Evolutionary conservation across 2,329 filamentous ascomycete genomes (phyloP), one percentile per base, ranked within the genome.

Genomic region (Phialophora macrospora): DNA sequence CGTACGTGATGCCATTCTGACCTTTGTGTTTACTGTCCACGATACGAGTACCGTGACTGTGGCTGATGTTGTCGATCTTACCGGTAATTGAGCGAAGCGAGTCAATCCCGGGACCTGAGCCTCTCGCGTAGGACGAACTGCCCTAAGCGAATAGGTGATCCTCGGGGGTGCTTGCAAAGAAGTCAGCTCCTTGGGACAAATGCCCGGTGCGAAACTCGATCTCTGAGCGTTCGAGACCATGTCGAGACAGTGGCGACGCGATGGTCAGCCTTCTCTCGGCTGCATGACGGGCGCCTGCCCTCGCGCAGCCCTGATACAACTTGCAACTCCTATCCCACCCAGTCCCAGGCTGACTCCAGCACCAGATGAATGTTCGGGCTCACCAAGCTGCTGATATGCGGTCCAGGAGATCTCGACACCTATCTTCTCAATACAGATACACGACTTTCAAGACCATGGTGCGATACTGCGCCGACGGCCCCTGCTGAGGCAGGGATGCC

Each of bases 31-130:
- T 12, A 3, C 22, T 55, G 28, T 24, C 44, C 17, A 55, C 28
- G 38, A 44, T 44, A n/a, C n/a, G n/a, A n/a, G n/a, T n/a, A n/a
- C 32, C 26, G n/a, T 12, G 28, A 20, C 41, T 14, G 60, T 62
- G 60, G 60, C 60, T 62, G 60, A 62, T 55, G 51, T 24, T n/a
- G 60, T 55, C 34, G 30, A 55, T 62, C 60, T 62, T 48, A 62
- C 60, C 60, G 60, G 60, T 20, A 32, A 26, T 28, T 38, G 46
- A 38, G 58, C 58, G 58, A 52, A 60, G 58, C 58, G 58, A 60
- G 20, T 20, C 44, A 22, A 34, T 14, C 12, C 56, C 56, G 26
- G 30, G 12, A 58, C 22, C 41, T 30, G 38, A 38, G 32, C 30
- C 54, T 28, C 48, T 26, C 20, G 48, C 22, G 20, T 28, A 26